Conservation (phyloP, 352 stramenopile genomes). For the Albugo candida region DNA sequence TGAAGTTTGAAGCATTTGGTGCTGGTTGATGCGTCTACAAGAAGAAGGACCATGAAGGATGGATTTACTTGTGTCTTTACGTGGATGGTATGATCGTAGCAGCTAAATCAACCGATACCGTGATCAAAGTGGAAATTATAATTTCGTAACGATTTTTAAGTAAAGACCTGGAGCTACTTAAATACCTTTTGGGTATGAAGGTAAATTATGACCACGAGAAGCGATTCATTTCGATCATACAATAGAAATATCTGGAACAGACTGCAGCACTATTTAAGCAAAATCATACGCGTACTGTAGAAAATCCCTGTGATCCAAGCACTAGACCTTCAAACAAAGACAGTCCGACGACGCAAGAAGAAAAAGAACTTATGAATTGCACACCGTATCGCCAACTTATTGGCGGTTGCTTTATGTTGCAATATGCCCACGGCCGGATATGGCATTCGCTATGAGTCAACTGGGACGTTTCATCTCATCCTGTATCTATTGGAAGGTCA, state of each 20-base stretch:
- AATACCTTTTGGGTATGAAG: conserved; percentile 12
- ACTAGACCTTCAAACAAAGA: no score
- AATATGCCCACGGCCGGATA: conserved; percentile 10
- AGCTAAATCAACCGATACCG: conserved; percentile 1
- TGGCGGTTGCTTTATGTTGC: conserved; percentile 10
- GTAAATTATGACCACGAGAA: conserved; percentile 4
- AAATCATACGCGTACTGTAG: no score
- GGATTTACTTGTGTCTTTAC: conserved; percentile 7
- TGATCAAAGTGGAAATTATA: conserved; percentile 3
- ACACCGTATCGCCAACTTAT: conserved; percentile 4
- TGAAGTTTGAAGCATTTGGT: conserved; percentile 4
- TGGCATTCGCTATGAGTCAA: conserved; percentile 7
- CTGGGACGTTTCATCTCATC: no score
- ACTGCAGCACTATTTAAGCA: not conserved
- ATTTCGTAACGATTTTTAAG: conserved; percentile 6
- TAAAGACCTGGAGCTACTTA: conserved; percentile 6
- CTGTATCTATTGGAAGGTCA: no score
- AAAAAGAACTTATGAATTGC: conserved; percentile 4
- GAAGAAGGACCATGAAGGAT: conserved; percentile 2
- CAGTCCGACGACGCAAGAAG: not conserved
- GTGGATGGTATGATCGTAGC: conserved; percentile 10
- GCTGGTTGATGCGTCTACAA: conserved; percentile 9
- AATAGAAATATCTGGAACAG: conserved; percentile 10
- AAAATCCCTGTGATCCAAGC: no score
- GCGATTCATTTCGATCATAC: conserved; percentile 8